Percentiles rank a stretch among this genome's conserved stretches.
phyloP scores from a whole-genome alignment of 805 yeast species.

The Metschnikowia noctiluminum region DNA sequence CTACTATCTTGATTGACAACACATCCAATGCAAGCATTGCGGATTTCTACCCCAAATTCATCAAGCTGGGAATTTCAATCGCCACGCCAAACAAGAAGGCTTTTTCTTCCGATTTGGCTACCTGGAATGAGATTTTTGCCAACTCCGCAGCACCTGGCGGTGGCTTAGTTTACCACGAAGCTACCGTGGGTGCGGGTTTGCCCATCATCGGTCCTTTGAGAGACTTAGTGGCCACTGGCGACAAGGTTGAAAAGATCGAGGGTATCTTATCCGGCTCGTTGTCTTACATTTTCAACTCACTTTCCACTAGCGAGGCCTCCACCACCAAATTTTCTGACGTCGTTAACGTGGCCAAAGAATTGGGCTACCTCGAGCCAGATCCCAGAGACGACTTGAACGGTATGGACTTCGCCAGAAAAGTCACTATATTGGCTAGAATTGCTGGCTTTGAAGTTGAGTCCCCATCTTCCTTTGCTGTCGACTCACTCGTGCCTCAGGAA shows the following conservation, averaged over 20 bases:
- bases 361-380: conserved; percentile 98
- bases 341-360: conserved; percentile 79
- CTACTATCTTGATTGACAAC: conserved; percentile 88
- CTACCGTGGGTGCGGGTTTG: conserved; percentile 98
- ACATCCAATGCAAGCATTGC: conserved; percentile 85
- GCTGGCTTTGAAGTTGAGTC: conserved; percentile 82
- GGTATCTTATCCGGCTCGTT: conserved; percentile 96
- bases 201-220: conserved; percentile 88
- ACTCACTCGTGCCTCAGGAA: conserved; percentile 85
- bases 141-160: conserved; percentile 49
- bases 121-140: conserved; percentile 75
- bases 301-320: conserved; percentile 61
- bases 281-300: conserved; percentile 92
- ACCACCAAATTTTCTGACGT: conserved; percentile 82
- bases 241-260: conserved; percentile 84
- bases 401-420: conserved; percentile 97
- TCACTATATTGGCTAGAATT: conserved; percentile 90
- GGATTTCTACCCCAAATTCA: conserved; percentile 67
- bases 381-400: conserved; percentile 99
- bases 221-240: conserved; percentile 91
- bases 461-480: conserved; percentile 91
- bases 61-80: conserved; percentile 77
- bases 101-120: conserved; percentile 68
- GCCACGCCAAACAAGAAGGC: conserved; percentile 99
- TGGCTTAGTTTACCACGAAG: conserved; percentile 92